Percentiles rank a stretch among this genome's conserved stretches.
phyloP scores from a whole-genome alignment of 768 basidiomycete species.

The Dacryopinax primogenitus region DNA sequence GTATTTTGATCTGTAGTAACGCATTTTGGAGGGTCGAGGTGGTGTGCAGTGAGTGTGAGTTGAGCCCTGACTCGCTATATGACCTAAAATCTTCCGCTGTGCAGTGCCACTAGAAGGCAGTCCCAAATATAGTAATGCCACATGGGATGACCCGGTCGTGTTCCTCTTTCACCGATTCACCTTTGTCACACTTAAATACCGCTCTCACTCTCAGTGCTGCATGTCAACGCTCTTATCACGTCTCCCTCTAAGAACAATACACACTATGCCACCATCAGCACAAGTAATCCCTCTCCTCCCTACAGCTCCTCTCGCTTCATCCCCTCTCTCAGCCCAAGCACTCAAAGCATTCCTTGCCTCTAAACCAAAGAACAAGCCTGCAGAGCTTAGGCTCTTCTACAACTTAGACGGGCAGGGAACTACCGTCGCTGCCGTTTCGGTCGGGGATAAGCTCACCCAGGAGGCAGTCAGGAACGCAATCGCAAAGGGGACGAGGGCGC shows the following conservation, averaged over 20 bases:
- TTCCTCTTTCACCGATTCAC: too few relatives aligned
- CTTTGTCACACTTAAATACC: too few relatives aligned
- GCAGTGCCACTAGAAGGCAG: too few relatives aligned
- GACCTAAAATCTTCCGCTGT: too few relatives aligned
- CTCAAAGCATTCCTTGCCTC: constrained; percentile 6
- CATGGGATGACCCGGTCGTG: too few relatives aligned
- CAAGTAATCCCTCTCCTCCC: constrained; percentile 1
- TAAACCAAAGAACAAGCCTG: constrained; percentile 21
- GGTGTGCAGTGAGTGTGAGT: too few relatives aligned
- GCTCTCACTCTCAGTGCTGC: too few relatives aligned
- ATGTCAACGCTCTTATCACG: too few relatives aligned
- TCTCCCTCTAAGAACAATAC: background rate
- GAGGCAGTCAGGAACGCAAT: constrained; percentile 60
- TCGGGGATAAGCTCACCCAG: constrained; percentile 33
- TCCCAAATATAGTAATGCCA: too few relatives aligned
- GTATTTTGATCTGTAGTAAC: constrained; percentile 86
- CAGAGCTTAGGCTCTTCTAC: constrained; percentile 23
- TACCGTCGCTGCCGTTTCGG: constrained; percentile 11
- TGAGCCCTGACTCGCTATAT: background rate
- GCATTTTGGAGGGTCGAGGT: too few relatives aligned
- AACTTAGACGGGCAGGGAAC: constrained; percentile 13
- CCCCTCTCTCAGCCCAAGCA: background rate
- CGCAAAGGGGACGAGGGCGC: constrained; percentile 56
- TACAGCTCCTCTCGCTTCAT: background rate
- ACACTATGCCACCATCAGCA: background rate